phyloP scores from a whole-genome alignment of 2,329 filamentous ascomycete species.

The Hypoxylon sp. region DNA sequence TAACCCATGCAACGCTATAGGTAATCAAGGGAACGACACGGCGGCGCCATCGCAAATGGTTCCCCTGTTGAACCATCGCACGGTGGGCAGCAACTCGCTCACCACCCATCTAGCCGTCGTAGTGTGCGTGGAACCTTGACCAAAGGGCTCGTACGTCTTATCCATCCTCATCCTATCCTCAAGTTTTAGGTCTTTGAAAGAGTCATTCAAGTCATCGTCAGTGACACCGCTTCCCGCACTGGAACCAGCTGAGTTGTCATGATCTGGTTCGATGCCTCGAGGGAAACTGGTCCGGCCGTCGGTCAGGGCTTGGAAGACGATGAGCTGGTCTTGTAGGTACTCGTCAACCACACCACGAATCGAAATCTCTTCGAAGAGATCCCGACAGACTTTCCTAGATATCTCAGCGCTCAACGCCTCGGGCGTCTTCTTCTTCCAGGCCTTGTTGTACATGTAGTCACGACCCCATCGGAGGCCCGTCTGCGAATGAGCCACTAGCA shows the following conservation, averaged over 20 bases:
- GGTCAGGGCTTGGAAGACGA: slow-evolving; percentile 70
- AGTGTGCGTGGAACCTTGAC: slow-evolving; percentile 67
- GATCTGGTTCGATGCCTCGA: slow-evolving; percentile 45
- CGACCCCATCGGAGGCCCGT: slow-evolving; percentile 61
- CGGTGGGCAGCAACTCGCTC: slow-evolving; percentile 62
- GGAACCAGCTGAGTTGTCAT: slow-evolving; percentile 36
- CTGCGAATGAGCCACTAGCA: slow-evolving; percentile 67
- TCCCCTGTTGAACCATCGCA: slow-evolving; percentile 58
- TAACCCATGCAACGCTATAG: neutral
- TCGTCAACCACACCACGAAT: slow-evolving; percentile 65
- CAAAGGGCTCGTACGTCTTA: slow-evolving; percentile 63
- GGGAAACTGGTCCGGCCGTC: slow-evolving; percentile 64
- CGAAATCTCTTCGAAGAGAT: slow-evolving; percentile 60
- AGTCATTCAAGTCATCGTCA: slow-evolving; percentile 14
- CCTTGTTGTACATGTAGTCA: slow-evolving; percentile 58
- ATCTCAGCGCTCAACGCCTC: slow-evolving; percentile 56
- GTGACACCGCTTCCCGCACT: slow-evolving; percentile 43
- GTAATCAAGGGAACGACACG: slow-evolving; percentile 35
- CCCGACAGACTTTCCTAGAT: slow-evolving; percentile 59
- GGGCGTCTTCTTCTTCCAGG: slow-evolving; percentile 57
- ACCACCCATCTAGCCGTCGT: slow-evolving; percentile 72
- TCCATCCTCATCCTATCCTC: slow-evolving; percentile 55
- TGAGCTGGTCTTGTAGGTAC: slow-evolving; percentile 71
- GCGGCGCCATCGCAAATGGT: slow-evolving; percentile 42
- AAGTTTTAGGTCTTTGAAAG: slow-evolving; percentile 41